Conservation (phyloP, 2,329 filamentous ascomycete species). For the Talaromyces sp. region DNA sequence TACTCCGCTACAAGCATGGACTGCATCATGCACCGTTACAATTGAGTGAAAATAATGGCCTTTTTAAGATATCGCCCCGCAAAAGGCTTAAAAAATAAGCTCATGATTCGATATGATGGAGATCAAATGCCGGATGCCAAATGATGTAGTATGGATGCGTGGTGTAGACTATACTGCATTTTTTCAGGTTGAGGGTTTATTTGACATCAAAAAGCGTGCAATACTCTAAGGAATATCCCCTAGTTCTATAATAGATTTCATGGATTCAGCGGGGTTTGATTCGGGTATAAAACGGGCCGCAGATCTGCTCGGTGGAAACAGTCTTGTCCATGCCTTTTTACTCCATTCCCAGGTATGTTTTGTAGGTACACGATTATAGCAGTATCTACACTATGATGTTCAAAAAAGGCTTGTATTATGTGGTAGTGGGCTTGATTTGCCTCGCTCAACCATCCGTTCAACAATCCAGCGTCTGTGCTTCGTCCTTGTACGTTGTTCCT, state of each 20-base stretch:
- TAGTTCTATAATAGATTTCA: background rate
- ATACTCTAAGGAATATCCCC: background rate
- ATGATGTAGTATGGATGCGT: background rate
- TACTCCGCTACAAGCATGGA: constrained; percentile 2
- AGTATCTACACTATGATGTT: constrained; percentile 3
- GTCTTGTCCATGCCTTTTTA: background rate
- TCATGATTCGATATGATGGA: background rate
- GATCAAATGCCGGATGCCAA: background rate
- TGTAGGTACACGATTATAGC: background rate
- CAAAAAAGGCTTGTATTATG: background rate
- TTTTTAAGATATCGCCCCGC: background rate
- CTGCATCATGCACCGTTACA: background rate
- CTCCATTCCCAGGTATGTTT: background rate
- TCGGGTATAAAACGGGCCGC: background rate
- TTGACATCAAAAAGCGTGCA: background rate
- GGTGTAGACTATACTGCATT: background rate
- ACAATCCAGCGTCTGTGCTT: constrained; percentile 6
- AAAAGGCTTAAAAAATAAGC: background rate
- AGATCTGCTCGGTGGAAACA: background rate
- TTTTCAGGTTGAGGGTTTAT: background rate
- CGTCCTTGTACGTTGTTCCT: background rate
- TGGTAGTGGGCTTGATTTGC: background rate
- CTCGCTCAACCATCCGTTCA: constrained; percentile 4
- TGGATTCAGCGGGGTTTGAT: background rate
- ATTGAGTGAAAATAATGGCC: background rate